These are phyloP conservation scores for Lodderomyces oxycetoniae DNA, from an alignment of 1,139 yeast genomes.

Conservation along the genomic window DNA sequence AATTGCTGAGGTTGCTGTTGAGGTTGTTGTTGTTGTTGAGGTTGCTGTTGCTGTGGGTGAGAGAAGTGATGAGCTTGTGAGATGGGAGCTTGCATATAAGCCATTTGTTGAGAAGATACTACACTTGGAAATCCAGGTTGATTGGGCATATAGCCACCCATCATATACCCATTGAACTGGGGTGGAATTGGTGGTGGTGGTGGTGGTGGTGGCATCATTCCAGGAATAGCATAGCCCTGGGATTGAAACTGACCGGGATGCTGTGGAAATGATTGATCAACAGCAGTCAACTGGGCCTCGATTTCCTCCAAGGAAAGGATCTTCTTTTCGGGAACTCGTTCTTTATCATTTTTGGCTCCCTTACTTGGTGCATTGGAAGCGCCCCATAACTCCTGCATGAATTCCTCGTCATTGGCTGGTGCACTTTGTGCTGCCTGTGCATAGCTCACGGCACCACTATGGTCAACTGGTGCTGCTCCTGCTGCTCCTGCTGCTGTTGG, in stretches of 20 bases:
- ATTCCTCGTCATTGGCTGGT: slow-evolving; percentile 42
- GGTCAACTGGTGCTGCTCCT: slow-evolving; percentile 21
- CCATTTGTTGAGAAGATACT: slow-evolving; percentile 26
- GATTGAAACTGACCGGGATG: slow-evolving; percentile 19
- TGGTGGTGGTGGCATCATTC: slow-evolving; percentile 36
- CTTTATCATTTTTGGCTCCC: slow-evolving; percentile 11
- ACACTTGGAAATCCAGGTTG: slow-evolving; percentile 35
- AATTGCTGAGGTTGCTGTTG: slow-evolving; percentile 16
- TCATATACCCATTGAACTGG: slow-evolving; percentile 33
- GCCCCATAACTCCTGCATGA: slow-evolving; percentile 50
- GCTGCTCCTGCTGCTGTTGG: slow-evolving; percentile 13
- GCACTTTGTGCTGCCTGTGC: slow-evolving; percentile 51
- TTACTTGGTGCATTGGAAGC: slow-evolving; percentile 29
- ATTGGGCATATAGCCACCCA: slow-evolving; percentile 40
- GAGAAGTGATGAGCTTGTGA: slow-evolving; percentile 12
- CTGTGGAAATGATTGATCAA: slow-evolving; percentile 29
- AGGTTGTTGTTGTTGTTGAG: slow-evolving; percentile 13
- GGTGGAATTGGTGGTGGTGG: slow-evolving; percentile 3
- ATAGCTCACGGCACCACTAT: slow-evolving; percentile 34
- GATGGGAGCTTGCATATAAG: slow-evolving; percentile 15
- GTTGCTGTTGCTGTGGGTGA: slow-evolving; percentile 10
- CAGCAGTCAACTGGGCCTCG: slow-evolving; percentile 64
- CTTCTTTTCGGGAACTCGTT: slow-evolving; percentile 32
- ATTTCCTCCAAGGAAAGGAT: slow-evolving; percentile 69
- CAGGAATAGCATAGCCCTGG: slow-evolving; percentile 34